Percentiles rank a stretch among this genome's conserved stretches.
Evolutionary conservation across 2,329 filamentous ascomycete genomes (phyloP).

Genomic region (Nemania sp.): DNA sequence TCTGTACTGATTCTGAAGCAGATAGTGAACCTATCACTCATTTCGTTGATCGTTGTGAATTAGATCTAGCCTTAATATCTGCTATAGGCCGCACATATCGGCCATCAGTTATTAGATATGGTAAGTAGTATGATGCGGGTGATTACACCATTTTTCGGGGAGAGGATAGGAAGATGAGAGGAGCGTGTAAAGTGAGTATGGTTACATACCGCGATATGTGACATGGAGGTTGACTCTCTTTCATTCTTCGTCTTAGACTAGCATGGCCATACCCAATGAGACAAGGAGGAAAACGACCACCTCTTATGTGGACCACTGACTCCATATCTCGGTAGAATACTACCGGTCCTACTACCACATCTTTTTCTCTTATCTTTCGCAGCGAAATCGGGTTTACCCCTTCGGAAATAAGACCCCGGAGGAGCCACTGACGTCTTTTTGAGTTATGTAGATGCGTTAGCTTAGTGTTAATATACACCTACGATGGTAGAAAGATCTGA

Average conservation of each 20-base stretch:
- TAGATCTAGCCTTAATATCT: too few relatives aligned
- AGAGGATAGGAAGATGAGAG: not conserved
- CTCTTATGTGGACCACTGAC: not conserved
- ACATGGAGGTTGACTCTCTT: not conserved
- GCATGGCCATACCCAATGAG: slow-evolving; percentile 6
- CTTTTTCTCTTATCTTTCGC: slow-evolving; percentile 5
- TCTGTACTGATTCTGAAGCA: too few relatives aligned
- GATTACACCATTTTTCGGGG: not conserved
- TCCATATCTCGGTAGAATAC: not conserved
- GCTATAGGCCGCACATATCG: too few relatives aligned
- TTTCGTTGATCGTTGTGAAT: too few relatives aligned
- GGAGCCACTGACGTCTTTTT: not conserved
- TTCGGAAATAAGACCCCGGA: slow-evolving; percentile 1
- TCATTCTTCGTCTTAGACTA: slow-evolving; percentile 6
- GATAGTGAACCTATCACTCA: too few relatives aligned
- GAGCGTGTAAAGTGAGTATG: not conserved
- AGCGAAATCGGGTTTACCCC: slow-evolving; percentile 25
- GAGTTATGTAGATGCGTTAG: not conserved
- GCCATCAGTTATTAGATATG: not conserved
- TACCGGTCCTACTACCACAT: not conserved
- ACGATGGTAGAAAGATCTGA: not conserved
- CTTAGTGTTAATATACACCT: not conserved
- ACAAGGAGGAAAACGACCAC: not conserved
- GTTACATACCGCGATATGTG: not conserved
- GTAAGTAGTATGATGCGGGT: not conserved